phyloP scores from a whole-genome alignment of 2,329 filamentous ascomycete species.

The Aciculosporium take region DNA sequence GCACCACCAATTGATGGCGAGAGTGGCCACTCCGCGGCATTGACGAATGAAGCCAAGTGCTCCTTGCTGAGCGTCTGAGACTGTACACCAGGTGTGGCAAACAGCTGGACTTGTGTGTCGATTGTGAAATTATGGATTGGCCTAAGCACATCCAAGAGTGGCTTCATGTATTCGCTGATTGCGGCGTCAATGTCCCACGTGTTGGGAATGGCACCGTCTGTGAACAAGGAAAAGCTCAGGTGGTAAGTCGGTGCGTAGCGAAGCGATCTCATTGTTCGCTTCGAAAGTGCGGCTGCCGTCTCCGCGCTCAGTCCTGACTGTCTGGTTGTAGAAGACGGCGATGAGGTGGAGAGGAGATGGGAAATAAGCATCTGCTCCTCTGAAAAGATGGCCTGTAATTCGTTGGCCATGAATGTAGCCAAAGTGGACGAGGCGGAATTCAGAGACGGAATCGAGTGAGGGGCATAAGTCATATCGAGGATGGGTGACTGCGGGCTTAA shows the following conservation, averaged over 20 bases:
- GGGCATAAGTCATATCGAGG: constrained; percentile 65
- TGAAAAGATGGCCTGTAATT: constrained; percentile 63
- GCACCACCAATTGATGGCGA: constrained; percentile 87
- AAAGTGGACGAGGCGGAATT: constrained; percentile 59
- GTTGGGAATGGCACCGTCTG: constrained; percentile 60
- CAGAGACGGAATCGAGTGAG: constrained; percentile 50
- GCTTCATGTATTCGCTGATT: constrained; percentile 65
- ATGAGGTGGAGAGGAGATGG: constrained; percentile 50
- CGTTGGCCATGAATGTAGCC: constrained; percentile 62
- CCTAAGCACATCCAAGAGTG: constrained; percentile 63
- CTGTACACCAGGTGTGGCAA: constrained; percentile 56
- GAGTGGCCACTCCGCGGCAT: constrained; percentile 93
- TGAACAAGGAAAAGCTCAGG: constrained; percentile 89
- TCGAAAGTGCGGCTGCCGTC: constrained; percentile 41
- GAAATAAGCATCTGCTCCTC: constrained; percentile 84
- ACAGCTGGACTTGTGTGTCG: constrained; percentile 90
- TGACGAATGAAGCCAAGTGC: constrained; percentile 87
- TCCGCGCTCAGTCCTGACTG: constrained; percentile 34
- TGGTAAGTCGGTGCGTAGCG: constrained; percentile 93
- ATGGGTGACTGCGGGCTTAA: constrained; percentile 56
- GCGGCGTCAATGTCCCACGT: constrained; percentile 85
- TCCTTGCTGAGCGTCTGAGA: constrained; percentile 60
- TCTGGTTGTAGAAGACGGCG: constrained; percentile 33
- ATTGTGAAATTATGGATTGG: constrained; percentile 91
- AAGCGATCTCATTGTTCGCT: constrained; percentile 69